Percentiles rank a stretch among this genome's conserved stretches.
Evolutionary conservation across 108 stramenopile species (phyloP).

Genomic region (Cyclostephanos tholiformis): DNA sequence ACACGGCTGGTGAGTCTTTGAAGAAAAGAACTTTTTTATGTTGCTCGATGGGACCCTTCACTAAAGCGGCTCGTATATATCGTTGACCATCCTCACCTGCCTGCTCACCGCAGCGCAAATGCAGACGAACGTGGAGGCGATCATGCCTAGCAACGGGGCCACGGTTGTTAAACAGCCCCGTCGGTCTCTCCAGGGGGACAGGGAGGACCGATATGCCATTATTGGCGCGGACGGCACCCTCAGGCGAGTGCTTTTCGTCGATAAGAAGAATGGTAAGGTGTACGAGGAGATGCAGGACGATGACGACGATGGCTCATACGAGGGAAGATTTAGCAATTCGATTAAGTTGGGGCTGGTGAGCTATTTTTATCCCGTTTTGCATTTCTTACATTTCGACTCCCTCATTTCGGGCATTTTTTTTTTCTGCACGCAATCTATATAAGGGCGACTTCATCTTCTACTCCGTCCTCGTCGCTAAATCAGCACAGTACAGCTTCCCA

Average conservation of each 20-base stretch:
- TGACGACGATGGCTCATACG: slow-evolving; percentile 60
- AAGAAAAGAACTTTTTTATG: too few relatives aligned
- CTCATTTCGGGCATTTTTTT: too few relatives aligned
- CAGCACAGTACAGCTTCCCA: slow-evolving; percentile 90
- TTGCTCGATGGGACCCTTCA: too few relatives aligned
- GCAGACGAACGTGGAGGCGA: slow-evolving; percentile 35
- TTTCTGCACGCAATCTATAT: too few relatives aligned
- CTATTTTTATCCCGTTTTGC: background rate
- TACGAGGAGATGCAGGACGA: slow-evolving; percentile 72
- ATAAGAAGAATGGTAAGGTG: slow-evolving; percentile 67
- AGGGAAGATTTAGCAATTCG: slow-evolving; percentile 48
- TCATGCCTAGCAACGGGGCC: slow-evolving; percentile 45
- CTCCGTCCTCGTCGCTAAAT: slow-evolving; percentile 92
- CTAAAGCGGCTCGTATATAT: too few relatives aligned
- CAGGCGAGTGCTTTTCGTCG: slow-evolving; percentile 75
- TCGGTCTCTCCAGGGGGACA: slow-evolving; percentile 33
- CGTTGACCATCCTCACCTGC: background rate
- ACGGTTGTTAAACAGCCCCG: slow-evolving; percentile 45
- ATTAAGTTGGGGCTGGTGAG: slow-evolving; percentile 39
- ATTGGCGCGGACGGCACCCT: slow-evolving; percentile 68
- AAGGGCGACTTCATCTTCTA: slow-evolving; percentile 97
- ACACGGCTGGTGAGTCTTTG: slow-evolving; percentile 21
- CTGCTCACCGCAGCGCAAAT: slow-evolving; percentile 17
- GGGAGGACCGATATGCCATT: slow-evolving; percentile 33
- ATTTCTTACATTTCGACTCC: too few relatives aligned